Evolutionary conservation across 768 basidiomycete species (phyloP), one percentile per base, ranked within the genome.

Genomic region (Lactarius tabidus): DNA sequence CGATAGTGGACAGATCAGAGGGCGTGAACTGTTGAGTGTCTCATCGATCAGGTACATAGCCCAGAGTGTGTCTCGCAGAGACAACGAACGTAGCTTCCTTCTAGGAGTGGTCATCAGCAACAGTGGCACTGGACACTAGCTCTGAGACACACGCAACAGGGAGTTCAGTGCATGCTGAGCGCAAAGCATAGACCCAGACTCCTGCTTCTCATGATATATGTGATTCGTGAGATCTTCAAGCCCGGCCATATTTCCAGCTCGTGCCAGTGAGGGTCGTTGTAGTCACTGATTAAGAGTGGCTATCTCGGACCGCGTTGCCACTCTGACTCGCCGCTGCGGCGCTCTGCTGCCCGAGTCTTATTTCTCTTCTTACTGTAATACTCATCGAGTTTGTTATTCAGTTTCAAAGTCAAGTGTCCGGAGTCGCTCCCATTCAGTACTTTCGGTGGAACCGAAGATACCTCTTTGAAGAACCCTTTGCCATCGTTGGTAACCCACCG

Each of bases 111-210:
- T 31, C 51, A 63, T 66, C 53, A 60, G 43, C 23, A 33, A 72
- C 17, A 70, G 39, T 35, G 57, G 60, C 28, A 29, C 39, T 55
- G 28, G 62, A 57, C 59, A 56, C 35, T 41, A 52, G 43, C 59
- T 41, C 31, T 56, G 23, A n/a, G 45, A 81, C 88, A 67, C 70
- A 93, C 91, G 91, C 35, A 93, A 79, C 23, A 94, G 79, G 20
- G 84, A 84, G 73, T 93, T 94, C 36, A 94, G 79, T 9, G 92
- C 90, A 76, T 94, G 90, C 72, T 93, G 91, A 15, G 91, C 92
- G 73, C 92, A 94, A 35, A 93, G 82, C 84, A 90, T 90, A 2
- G 90, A 91, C 28, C 90, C 90, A 63, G 76, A 68, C 72, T 92
- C 83, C 74, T 94, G 91, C 66, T 74, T 83, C 72, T 93, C 91